Percentiles rank a stretch among this genome's conserved stretches.
phyloP scores from a whole-genome alignment of 2,329 filamentous ascomycete species.

The Penicillium sp. region DNA sequence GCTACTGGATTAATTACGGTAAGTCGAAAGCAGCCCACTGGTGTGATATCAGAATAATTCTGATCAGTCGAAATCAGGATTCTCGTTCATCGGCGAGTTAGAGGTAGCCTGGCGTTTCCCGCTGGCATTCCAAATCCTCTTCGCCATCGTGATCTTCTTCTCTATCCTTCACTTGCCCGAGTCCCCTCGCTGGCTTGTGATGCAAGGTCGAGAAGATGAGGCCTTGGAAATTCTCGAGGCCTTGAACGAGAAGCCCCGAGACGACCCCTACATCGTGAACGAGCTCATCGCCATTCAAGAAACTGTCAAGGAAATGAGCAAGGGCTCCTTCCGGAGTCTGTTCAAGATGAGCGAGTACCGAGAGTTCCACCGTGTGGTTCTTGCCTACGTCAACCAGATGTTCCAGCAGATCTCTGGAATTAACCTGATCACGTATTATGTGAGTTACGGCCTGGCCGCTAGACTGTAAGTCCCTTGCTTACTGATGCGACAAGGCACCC shows the following conservation, averaged over 20 bases:
- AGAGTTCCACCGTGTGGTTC: slow-evolving; percentile 55
- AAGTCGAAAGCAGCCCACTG: not conserved
- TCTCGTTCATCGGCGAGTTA: slow-evolving; percentile 51
- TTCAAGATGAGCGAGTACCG: slow-evolving; percentile 59
- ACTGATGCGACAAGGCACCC: slow-evolving; percentile 20
- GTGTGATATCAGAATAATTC: not conserved
- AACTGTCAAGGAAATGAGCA: slow-evolving; percentile 49
- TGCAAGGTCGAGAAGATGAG: slow-evolving; percentile 57
- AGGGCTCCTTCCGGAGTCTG: slow-evolving; percentile 55
- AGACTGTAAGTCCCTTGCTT: not conserved
- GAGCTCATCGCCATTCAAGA: slow-evolving; percentile 54
- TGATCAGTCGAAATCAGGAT: slow-evolving; percentile 23
- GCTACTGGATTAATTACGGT: slow-evolving; percentile 53
- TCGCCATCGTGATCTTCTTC: slow-evolving; percentile 53
- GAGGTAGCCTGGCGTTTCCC: slow-evolving; percentile 55
- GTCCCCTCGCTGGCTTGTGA: slow-evolving; percentile 58
- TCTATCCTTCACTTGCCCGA: slow-evolving; percentile 54
- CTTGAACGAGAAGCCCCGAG: slow-evolving; percentile 44
- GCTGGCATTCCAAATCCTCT: slow-evolving; percentile 58
- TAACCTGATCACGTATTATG: slow-evolving; percentile 45
- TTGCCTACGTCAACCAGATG: slow-evolving; percentile 58
- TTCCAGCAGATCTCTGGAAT: slow-evolving; percentile 50
- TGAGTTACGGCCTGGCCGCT: not conserved
- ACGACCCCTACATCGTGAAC: slow-evolving; percentile 45
- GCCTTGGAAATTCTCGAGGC: slow-evolving; percentile 50